A percentile compares a stretch with the other conserved stretches of the same genome.
phyloP scores from a whole-genome alignment of 192 early-diverging fungal genomes.

The Linnemannia hyalina region DNA sequence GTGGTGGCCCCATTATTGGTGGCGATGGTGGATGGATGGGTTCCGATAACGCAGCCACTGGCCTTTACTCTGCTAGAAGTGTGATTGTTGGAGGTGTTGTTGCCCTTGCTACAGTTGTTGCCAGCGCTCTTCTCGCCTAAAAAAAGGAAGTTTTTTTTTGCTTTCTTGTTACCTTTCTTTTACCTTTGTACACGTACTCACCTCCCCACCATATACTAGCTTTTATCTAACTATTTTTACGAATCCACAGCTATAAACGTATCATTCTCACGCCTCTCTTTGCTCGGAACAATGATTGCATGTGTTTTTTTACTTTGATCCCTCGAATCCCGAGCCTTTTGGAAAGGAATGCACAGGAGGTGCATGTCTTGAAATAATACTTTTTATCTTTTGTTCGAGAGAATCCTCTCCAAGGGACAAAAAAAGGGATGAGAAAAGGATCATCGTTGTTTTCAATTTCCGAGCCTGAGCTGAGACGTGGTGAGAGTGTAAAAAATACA shows the following conservation, averaged over 20 bases:
- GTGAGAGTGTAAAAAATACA: too few species aligned
- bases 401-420: too few species aligned
- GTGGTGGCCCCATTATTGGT: not conserved
- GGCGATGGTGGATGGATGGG: not conserved
- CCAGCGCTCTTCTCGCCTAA: not conserved
- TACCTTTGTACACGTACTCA: conserved; percentile 1
- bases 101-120: not conserved
- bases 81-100: not conserved
- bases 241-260: not conserved
- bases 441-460: too few species aligned
- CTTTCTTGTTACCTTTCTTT: not conserved
- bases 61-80: not conserved
- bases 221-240: not conserved
- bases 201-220: not conserved
- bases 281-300: too few species aligned
- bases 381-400: too few species aligned
- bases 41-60: not conserved
- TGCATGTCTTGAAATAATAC: too few species aligned
- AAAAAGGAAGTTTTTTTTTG: not conserved
- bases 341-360: too few species aligned
- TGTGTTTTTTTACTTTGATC: too few species aligned
- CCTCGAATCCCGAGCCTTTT: too few species aligned
- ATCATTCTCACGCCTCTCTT: too few species aligned
- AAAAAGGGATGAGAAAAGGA: too few species aligned
- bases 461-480: too few species aligned